A percentile compares a stretch with the other conserved stretches of the same genome.
Conservation (phyloP, 2,329 filamentous ascomycete genomes). For the Immersiporthe knoxdaviesiana region DNA sequence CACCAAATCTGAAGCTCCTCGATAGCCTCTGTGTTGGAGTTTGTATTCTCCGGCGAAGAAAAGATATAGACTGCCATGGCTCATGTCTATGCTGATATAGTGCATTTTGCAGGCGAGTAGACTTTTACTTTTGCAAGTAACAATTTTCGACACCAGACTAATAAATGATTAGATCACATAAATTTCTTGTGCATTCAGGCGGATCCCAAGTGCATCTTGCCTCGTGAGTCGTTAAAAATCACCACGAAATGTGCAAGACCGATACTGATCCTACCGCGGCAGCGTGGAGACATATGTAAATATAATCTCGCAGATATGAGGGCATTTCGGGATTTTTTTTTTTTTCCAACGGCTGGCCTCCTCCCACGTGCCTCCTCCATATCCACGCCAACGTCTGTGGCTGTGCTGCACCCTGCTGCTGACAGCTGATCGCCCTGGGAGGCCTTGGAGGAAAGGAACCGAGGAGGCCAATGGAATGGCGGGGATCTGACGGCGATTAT, state of each 20-base stretch:
- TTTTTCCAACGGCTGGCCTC: too few relatives aligned
- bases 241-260: too few relatives aligned
- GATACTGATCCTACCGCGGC: too few relatives aligned
- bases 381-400: background rate
- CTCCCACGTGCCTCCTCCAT: background rate
- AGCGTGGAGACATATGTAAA: too few relatives aligned
- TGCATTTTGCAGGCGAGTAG: background rate
- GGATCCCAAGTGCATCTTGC: background rate
- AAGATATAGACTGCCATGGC: too few relatives aligned
- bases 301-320: too few relatives aligned
- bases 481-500: background rate
- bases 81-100: background rate
- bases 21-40: background rate
- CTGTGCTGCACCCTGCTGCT: constrained; percentile 10
- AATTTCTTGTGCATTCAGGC: background rate
- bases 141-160: background rate
- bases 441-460: background rate
- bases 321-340: too few relatives aligned
- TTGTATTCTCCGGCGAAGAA: too few relatives aligned
- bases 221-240: too few relatives aligned
- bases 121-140: background rate
- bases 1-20: background rate
- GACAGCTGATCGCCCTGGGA: background rate
- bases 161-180: background rate
- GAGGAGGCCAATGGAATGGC: background rate